Evolutionary conservation across 2,329 filamentous ascomycete species (phyloP).

Genomic region (Exophiala sideris): DNA sequence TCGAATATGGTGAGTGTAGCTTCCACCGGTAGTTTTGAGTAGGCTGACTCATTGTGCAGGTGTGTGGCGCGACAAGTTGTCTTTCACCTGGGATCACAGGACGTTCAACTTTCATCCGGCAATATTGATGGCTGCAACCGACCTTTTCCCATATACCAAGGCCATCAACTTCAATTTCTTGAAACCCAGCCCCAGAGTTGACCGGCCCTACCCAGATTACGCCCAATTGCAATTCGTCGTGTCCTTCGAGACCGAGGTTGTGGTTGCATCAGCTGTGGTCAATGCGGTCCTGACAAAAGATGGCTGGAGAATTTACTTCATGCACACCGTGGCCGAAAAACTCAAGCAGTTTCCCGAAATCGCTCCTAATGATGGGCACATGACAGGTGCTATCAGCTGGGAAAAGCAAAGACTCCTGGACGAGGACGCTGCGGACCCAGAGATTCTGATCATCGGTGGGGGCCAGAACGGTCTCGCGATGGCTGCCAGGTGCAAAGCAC

Average conservation of each 20-base stretch:
- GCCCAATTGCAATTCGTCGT: slow-evolving; percentile 33
- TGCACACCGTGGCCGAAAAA: slow-evolving; percentile 36
- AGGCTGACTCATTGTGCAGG: slow-evolving; percentile 26
- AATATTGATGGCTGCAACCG: slow-evolving; percentile 35
- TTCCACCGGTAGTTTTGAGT: too few species aligned
- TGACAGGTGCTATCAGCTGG: slow-evolving; percentile 35
- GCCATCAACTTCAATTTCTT: slow-evolving; percentile 31
- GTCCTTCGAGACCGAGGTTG: slow-evolving; percentile 34
- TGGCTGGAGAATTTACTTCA: slow-evolving; percentile 36
- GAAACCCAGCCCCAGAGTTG: slow-evolving; percentile 24
- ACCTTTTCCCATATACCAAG: slow-evolving; percentile 33
- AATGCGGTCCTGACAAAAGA: slow-evolving; percentile 34
- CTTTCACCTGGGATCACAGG: slow-evolving; percentile 38
- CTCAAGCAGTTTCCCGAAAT: slow-evolving; percentile 34
- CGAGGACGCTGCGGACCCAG: slow-evolving; percentile 29
- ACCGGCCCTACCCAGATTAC: slow-evolving; percentile 32
- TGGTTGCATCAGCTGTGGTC: slow-evolving; percentile 31
- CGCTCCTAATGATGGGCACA: slow-evolving; percentile 33
- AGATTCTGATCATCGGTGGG: slow-evolving; percentile 30
- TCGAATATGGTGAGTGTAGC: slow-evolving; percentile 24
- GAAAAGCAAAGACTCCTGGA: slow-evolving; percentile 31
- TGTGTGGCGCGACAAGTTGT: slow-evolving; percentile 38
- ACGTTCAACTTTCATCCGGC: slow-evolving; percentile 35
- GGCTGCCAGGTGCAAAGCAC: slow-evolving; percentile 29
- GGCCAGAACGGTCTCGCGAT: slow-evolving; percentile 31